Evolutionary conservation across 2,329 filamentous ascomycete genomes (phyloP), one percentile per base, ranked within the genome.

Genomic region (Rutstroemia sp.): DNA sequence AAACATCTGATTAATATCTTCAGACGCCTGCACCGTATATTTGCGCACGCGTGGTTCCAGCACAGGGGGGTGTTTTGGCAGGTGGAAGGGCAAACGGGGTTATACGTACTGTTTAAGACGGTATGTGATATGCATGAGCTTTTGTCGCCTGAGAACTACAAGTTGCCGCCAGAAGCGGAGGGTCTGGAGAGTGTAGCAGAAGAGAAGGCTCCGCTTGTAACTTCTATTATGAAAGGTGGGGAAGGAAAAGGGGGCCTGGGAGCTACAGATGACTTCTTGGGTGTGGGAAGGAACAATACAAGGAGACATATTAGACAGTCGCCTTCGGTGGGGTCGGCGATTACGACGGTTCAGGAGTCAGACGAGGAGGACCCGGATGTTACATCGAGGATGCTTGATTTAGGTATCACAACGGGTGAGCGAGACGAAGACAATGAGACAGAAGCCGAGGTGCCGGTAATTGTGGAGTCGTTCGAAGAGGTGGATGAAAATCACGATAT

Each of bases 11-110:
- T 92, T 64, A 97, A 96, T 70, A 92, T 99, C 56, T 97, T 99
- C 73, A 83, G 94, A 56, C 82, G 94, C 14, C 82, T 97, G 50
- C 95, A 99, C 72, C 83, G 94, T 58, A 97, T 99, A 72, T 99
- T 97, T 69, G 94, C 94, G 48, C 94, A 99, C 70, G 94, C 94
- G 7, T 99, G 94, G 94, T 99, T 96, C 71, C 91, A 96, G 73
- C 94, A 99, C 71, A 83, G 92, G 47, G 87, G 88, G 55, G 89
- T 96, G 53, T 99, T 97, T 71, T 97, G 92, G 91, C 84, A 88
- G 42, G 87, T 97, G 1, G 94, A 99, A 73, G 82, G 83, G 9
- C 84, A 91, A 69, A 90, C 89, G n/a, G 94, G 94, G 0, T 75
- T 99, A 10, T 99, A 99, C 70, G 83, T 95, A 57, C 87, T 99